Conservation (phyloP, 1,284 basidiomycete genomes). For the Leccinum colubrinum region DNA sequence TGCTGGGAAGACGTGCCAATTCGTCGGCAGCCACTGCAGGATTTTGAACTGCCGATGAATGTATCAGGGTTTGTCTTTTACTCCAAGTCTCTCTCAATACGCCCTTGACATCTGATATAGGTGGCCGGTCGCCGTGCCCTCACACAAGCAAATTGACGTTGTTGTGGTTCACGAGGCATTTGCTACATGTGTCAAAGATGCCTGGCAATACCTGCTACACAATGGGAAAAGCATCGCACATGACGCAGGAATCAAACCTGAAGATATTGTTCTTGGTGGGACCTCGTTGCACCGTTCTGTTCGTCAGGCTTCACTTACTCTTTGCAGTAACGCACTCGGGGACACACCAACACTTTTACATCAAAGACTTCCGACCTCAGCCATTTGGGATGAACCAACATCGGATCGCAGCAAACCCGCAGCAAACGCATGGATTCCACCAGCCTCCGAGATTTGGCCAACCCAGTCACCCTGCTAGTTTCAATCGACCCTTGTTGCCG, state of each 20-base stretch:
- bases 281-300: not conserved
- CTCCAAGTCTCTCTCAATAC: not conserved
- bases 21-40: slow-evolving; percentile 28
- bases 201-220: slow-evolving; percentile 43
- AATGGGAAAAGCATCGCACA: slow-evolving; percentile 35
- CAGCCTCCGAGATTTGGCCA: slow-evolving; percentile 15
- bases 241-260: slow-evolving; percentile 37
- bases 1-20: slow-evolving; percentile 35
- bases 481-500: slow-evolving; percentile 26
- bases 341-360: slow-evolving; percentile 38
- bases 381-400: slow-evolving; percentile 18
- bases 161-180: slow-evolving; percentile 37
- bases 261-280: slow-evolving; percentile 46
- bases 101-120: slow-evolving; percentile 25
- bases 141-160: slow-evolving; percentile 37
- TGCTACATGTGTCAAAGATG: slow-evolving; percentile 35
- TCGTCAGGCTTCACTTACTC: not conserved
- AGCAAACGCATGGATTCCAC: slow-evolving; percentile 17
- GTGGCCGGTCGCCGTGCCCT: slow-evolving; percentile 45
- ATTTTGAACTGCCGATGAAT: slow-evolving; percentile 32
- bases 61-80: slow-evolving; percentile 38
- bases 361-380: slow-evolving; percentile 32
- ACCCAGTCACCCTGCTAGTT: slow-evolving; percentile 1
- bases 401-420: slow-evolving; percentile 13
- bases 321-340: slow-evolving; percentile 37